Evolutionary conservation across 2,329 filamentous ascomycete genomes (phyloP).

Genomic region (Colletotrichum costaricense): DNA sequence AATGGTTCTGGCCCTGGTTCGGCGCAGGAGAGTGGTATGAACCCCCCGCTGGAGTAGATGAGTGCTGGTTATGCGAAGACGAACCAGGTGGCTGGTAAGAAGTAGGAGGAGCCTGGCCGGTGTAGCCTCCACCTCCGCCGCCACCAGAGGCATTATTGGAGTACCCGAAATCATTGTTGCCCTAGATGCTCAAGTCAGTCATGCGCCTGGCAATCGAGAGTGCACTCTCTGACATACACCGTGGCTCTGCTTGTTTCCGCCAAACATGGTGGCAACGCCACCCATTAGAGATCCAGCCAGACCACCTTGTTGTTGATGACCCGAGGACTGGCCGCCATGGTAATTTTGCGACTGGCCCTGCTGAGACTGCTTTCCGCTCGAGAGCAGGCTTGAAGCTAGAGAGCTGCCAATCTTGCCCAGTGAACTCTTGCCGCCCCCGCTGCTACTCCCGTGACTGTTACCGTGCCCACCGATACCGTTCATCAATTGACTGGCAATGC

Average conservation of each 20-base stretch:
- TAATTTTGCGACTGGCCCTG: slow-evolving; percentile 55
- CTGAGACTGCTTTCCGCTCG: slow-evolving; percentile 59
- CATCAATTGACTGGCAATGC: slow-evolving; percentile 60
- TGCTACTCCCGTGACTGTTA: slow-evolving; percentile 41
- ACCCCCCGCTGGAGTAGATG: slow-evolving; percentile 43
- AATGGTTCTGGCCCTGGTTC: slow-evolving; percentile 35
- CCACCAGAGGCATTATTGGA: slow-evolving; percentile 54
- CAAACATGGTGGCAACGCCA: slow-evolving; percentile 64
- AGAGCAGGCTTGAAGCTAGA: slow-evolving; percentile 66
- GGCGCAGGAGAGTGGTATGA: slow-evolving; percentile 44
- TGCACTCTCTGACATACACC: slow-evolving; percentile 47
- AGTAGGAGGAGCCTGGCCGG: slow-evolving; percentile 71
- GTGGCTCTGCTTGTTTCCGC: slow-evolving; percentile 57
- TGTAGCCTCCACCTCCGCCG: slow-evolving; percentile 65
- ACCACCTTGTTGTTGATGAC: slow-evolving; percentile 55
- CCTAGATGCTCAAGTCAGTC: slow-evolving; percentile 46
- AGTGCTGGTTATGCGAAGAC: slow-evolving; percentile 38
- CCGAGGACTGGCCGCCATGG: slow-evolving; percentile 57
- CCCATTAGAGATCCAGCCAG: slow-evolving; percentile 66
- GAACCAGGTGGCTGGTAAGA: slow-evolving; percentile 62
- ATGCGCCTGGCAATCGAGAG: neutral
- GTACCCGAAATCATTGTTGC: slow-evolving; percentile 70
- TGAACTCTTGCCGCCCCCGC: slow-evolving; percentile 50
- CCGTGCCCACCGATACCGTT: slow-evolving; percentile 47
- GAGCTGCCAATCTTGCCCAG: slow-evolving; percentile 68